phyloP scores from a whole-genome alignment of 352 stramenopile species.

The Pythium chondricola region DNA sequence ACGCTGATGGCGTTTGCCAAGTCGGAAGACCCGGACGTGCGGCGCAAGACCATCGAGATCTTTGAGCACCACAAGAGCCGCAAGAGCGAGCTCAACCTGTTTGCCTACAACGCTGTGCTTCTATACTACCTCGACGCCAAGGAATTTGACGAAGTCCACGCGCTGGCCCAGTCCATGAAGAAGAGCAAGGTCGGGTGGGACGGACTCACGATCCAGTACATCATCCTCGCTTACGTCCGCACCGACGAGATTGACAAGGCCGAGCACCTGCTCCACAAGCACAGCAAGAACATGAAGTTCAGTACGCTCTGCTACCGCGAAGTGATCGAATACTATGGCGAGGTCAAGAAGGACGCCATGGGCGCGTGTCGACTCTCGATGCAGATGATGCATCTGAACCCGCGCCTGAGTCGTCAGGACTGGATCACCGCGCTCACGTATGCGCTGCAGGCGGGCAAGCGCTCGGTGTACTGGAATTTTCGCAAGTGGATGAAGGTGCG shows the following conservation, averaged over 20 bases:
- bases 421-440: conserved; percentile 68
- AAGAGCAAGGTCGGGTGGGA: conserved; percentile 56
- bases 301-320: conserved; percentile 72
- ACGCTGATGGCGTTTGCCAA: conserved; percentile 78
- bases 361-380: conserved; percentile 69
- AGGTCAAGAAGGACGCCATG: conserved; percentile 53
- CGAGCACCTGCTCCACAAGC: conserved; percentile 58
- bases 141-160: conserved; percentile 51
- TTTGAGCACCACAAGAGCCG: conserved; percentile 37
- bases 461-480: conserved; percentile 81
- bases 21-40: conserved; percentile 26
- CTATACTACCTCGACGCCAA: conserved; percentile 45
- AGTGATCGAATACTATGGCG: conserved; percentile 56
- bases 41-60: conserved; percentile 39
- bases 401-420: conserved; percentile 64
- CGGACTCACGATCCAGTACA: conserved; percentile 54
- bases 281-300: conserved; percentile 64
- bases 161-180: conserved; percentile 54
- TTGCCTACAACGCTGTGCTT: conserved; percentile 65
- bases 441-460: conserved; percentile 56
- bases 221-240: conserved; percentile 61
- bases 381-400: conserved; percentile 84
- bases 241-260: conserved; percentile 50
- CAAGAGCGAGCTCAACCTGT: conserved; percentile 44
- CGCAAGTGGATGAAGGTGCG: conserved; percentile 82